Conservation (phyloP, 2,329 filamentous ascomycete species). For the Parafenestella ontariensis region DNA sequence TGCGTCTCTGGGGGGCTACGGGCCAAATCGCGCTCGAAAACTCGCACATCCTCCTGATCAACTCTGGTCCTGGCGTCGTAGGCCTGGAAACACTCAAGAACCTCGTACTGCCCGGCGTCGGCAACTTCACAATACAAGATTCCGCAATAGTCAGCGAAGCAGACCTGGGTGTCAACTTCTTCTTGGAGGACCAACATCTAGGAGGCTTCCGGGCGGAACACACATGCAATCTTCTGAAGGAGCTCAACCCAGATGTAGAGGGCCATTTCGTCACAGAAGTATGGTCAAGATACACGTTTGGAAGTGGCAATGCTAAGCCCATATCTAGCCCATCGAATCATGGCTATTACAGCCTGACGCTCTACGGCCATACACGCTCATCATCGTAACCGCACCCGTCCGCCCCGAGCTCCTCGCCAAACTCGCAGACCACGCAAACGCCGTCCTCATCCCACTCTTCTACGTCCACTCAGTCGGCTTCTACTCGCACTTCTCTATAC, state of each 20-base stretch:
- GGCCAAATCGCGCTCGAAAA: slow-evolving; percentile 91
- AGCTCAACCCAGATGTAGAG: slow-evolving; percentile 91
- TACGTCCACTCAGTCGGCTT: slow-evolving; percentile 90
- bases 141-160: slow-evolving; percentile 76
- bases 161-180: slow-evolving; percentile 96
- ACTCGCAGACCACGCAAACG: slow-evolving; percentile 59
- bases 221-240: slow-evolving; percentile 76
- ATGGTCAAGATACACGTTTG: slow-evolving; percentile 5
- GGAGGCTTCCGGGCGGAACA: slow-evolving; percentile 81
- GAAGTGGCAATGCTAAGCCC: slow-evolving; percentile 10
- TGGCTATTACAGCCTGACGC: slow-evolving; percentile 52
- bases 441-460: slow-evolving; percentile 74
- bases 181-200: slow-evolving; percentile 79
- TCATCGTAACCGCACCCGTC: slow-evolving; percentile 67
- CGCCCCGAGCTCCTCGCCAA: slow-evolving; percentile 58
- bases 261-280: slow-evolving; percentile 72
- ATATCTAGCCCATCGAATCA: slow-evolving; percentile 51
- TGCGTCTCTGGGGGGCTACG: slow-evolving; percentile 91
- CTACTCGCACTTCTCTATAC: slow-evolving; percentile 86
- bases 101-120: slow-evolving; percentile 90
- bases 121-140: slow-evolving; percentile 90
- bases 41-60: slow-evolving; percentile 88
- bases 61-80: slow-evolving; percentile 84
- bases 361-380: slow-evolving; percentile 62
- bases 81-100: slow-evolving; percentile 96